Conservation (phyloP, 2,329 filamentous ascomycete genomes). For the Fusarium setosum region DNA sequence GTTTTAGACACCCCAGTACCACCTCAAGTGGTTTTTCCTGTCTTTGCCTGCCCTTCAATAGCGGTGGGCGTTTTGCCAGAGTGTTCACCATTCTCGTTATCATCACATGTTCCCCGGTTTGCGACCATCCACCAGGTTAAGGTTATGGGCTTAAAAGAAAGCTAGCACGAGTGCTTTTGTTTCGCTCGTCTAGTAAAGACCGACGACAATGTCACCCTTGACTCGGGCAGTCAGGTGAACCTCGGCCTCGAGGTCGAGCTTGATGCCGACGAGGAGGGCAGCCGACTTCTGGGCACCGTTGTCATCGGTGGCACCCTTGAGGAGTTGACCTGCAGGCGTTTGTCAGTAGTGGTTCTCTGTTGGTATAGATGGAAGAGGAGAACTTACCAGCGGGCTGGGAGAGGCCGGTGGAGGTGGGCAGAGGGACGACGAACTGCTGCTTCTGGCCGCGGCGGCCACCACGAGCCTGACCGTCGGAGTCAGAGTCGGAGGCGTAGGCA, state of each 20-base stretch:
- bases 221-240: constrained; percentile 70
- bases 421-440: constrained; percentile 43
- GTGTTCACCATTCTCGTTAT: constrained; percentile 32
- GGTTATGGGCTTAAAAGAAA: constrained; percentile 9
- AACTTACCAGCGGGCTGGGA: constrained; percentile 47
- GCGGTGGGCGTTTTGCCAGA: constrained; percentile 29
- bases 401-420: constrained; percentile 49
- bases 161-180: not conserved
- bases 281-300: constrained; percentile 68
- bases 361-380: too few relatives aligned
- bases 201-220: constrained; percentile 69
- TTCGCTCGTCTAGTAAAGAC: constrained; percentile 39
- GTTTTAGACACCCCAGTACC: constrained; percentile 22
- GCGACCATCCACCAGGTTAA: constrained; percentile 30
- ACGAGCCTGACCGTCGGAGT: constrained; percentile 46
- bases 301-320: constrained; percentile 67
- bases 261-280: constrained; percentile 70
- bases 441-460: constrained; percentile 42
- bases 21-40: not conserved
- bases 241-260: constrained; percentile 72
- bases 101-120: constrained; percentile 31
- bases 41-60: constrained; percentile 31
- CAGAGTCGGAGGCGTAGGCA: constrained; percentile 45
- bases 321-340: constrained; percentile 57
- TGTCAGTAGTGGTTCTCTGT: not conserved